Percentiles rank a stretch among this genome's conserved stretches.
Evolutionary conservation across 495 filamentous ascomycete species (phyloP).

Genomic region (Penicillium egyptiacum): DNA sequence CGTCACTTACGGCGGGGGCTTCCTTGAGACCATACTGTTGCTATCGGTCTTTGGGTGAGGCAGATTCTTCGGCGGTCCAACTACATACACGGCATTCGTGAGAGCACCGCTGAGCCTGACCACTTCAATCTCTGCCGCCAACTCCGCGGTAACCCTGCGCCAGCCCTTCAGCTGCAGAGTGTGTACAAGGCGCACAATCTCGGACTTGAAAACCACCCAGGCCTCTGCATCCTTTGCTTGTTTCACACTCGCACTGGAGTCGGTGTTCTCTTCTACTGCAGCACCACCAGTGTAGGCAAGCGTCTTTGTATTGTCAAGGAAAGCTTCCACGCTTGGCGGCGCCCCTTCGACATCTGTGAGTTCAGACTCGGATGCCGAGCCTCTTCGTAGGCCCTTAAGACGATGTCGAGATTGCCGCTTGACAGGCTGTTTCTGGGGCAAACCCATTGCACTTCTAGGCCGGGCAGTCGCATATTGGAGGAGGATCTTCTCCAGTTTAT

Average conservation of each 20-base stretch:
- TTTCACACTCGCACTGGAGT: slow-evolving; percentile 31
- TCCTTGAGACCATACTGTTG: slow-evolving; percentile 41
- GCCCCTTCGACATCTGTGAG: slow-evolving; percentile 67
- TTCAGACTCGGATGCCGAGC: slow-evolving; percentile 75
- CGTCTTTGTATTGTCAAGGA: slow-evolving; percentile 86
- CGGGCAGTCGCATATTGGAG: slow-evolving; percentile 48
- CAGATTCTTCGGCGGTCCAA: slow-evolving; percentile 70
- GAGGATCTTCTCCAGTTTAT: slow-evolving; percentile 69
- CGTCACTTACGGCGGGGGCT: slow-evolving; percentile 54
- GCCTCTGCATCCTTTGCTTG: slow-evolving; percentile 65
- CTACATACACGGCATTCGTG: slow-evolving; percentile 95
- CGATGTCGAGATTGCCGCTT: slow-evolving; percentile 36
- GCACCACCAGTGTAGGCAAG: slow-evolving; percentile 68
- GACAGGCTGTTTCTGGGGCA: slow-evolving; percentile 38
- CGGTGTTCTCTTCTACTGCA: slow-evolving; percentile 46
- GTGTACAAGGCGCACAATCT: slow-evolving; percentile 85
- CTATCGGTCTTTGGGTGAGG: slow-evolving; percentile 39
- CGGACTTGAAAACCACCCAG: slow-evolving; percentile 81
- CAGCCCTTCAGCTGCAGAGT: slow-evolving; percentile 88
- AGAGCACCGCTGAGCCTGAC: slow-evolving; percentile 87
- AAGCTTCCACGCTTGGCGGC: slow-evolving; percentile 74
- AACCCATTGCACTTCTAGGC: slow-evolving; percentile 19
- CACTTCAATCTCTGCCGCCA: slow-evolving; percentile 69
- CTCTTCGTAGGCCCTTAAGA: slow-evolving; percentile 40
- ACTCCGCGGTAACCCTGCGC: slow-evolving; percentile 77